Percentiles rank a stretch among this genome's conserved stretches.
These are phyloP conservation scores for Austroboletus olivaceoglutinosus DNA, from an alignment of 1,284 basidiomycete species.

Conservation along the genomic window DNA sequence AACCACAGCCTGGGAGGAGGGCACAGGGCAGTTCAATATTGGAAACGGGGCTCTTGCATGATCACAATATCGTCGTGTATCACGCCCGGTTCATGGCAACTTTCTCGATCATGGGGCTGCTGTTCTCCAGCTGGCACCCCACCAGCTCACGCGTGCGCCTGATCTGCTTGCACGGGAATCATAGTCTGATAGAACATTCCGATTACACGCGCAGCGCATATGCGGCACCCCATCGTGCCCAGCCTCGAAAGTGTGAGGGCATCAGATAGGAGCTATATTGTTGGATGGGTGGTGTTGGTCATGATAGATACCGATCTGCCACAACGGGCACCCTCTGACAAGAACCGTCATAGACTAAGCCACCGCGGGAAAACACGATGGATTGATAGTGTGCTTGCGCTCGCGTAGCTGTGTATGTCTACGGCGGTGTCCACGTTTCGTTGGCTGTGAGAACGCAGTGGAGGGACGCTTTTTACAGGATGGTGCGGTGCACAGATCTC, in stretches of 20 bases:
- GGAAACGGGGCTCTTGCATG: slow-evolving; percentile 11
- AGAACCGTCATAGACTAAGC: slow-evolving; percentile 12
- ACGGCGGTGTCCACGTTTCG: background rate
- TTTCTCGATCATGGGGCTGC: slow-evolving; percentile 14
- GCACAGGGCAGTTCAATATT: slow-evolving; percentile 25
- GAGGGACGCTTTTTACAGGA: slow-evolving; percentile 2
- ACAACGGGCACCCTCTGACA: slow-evolving; percentile 7
- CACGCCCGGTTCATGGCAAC: slow-evolving; percentile 13
- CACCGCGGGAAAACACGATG: slow-evolving; percentile 17
- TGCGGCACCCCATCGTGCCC: slow-evolving; percentile 6
- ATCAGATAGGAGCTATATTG: slow-evolving; percentile 23
- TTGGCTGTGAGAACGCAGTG: slow-evolving; percentile 16
- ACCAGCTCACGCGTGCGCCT: slow-evolving; percentile 11
- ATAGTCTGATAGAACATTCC: slow-evolving; percentile 14
- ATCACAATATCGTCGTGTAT: slow-evolving; percentile 14
- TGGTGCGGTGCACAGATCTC: slow-evolving; percentile 6
- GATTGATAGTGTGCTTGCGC: slow-evolving; percentile 18
- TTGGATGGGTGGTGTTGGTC: slow-evolving; percentile 13
- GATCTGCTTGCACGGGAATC: slow-evolving; percentile 28
- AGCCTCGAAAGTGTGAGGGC: slow-evolving; percentile 3
- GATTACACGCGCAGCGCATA: slow-evolving; percentile 18
- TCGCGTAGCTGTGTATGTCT: background rate
- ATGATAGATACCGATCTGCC: slow-evolving; percentile 24
- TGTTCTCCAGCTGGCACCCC: slow-evolving; percentile 18
- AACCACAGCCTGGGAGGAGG: slow-evolving; percentile 26